Percentiles rank a stretch among this genome's conserved stretches.
Evolutionary conservation across 2,329 filamentous ascomycete species (phyloP).

Genomic region (Teratosphaeria gauchensis): DNA sequence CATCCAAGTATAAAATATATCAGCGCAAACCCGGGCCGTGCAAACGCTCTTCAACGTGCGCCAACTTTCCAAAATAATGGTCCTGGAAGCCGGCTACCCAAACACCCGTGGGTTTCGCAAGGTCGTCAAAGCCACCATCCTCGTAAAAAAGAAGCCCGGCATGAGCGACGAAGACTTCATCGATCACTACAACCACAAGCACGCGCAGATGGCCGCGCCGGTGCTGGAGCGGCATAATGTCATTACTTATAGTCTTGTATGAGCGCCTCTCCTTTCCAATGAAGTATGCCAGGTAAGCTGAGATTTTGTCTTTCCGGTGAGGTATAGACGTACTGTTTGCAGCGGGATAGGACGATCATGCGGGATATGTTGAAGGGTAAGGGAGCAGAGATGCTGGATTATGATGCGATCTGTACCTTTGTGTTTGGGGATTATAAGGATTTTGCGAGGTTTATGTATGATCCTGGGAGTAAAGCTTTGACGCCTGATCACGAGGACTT

Average conservation of each 20-base stretch:
- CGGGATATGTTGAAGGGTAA: slow-evolving; percentile 38
- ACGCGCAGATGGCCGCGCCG: slow-evolving; percentile 35
- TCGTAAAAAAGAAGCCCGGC: slow-evolving; percentile 38
- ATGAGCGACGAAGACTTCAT: slow-evolving; percentile 37
- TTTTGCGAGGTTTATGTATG: slow-evolving; percentile 38
- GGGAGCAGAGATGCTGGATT: slow-evolving; percentile 31
- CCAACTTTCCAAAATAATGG: slow-evolving; percentile 16
- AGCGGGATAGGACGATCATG: slow-evolving; percentile 35
- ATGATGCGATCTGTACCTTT: slow-evolving; percentile 41
- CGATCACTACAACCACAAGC: slow-evolving; percentile 36
- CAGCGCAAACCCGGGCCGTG: too few relatives aligned
- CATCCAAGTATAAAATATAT: too few relatives aligned
- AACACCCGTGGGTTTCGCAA: slow-evolving; percentile 37
- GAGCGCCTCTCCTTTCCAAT: slow-evolving; percentile 1
- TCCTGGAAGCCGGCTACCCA: slow-evolving; percentile 36
- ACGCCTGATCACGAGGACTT: slow-evolving; percentile 28
- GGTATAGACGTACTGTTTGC: slow-evolving; percentile 35
- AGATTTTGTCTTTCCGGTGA: not conserved
- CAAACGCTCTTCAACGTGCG: too few relatives aligned
- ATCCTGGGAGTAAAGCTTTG: slow-evolving; percentile 34
- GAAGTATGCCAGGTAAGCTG: not conserved
- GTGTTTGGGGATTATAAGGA: slow-evolving; percentile 38
- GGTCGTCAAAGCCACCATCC: slow-evolving; percentile 37
- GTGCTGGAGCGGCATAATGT: slow-evolving; percentile 35
- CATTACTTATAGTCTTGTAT: slow-evolving; percentile 37